Base-by-base conservation (phyloP, 148 eudicot species). In the Drosera capensis region DNA sequence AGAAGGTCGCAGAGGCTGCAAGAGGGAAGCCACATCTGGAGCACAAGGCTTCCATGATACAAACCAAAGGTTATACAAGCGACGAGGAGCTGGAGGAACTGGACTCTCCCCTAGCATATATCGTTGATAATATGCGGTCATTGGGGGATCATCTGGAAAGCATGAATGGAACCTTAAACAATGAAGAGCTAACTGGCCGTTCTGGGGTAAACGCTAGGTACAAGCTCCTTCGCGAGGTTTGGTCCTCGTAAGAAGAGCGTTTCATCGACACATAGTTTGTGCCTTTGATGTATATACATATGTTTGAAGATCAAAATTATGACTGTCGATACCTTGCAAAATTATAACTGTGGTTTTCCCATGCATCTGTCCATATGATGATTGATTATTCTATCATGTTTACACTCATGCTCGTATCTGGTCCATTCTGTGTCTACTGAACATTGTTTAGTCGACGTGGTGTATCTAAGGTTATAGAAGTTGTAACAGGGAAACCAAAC, bases 21-120 rank as follows among this genome's bases (percentile, higher is more conserved):
- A n/a, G 62, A 24, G 71, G 59, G 18, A 77, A 59, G 34, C 47
- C 77, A 24, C 74, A 59, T 23, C 29, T 71, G 24, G 58, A 60
- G 20, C 70, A 78, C 51, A 79, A 60, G 17, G 69, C 70, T 36
- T 76, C 88, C n/a, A 46, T 58, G 53, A 56, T 67, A 23, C 94
- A 76, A 64, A 74, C 67, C 55, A 87, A 82, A 49, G 96, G 94
- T 23, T 88, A 83, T 47, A 80, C 94, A 2, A 82, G 96, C 12
- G 94, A 88, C 41, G 94, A 83, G 22, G 94, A 88, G 42, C 65
- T 88, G 45, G 86, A 82, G 8, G 75, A 79, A 58, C 59, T 88
- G 3, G 77, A 77, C 54, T 82, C 72, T 37, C 77, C 86, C 29
- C 45, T 83, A 11, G 35, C 69, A 29, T 70, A 76, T 9, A 50